Evolutionary conservation across 2,329 filamentous ascomycete genomes (phyloP).

Genomic region (Didymellaceae sp.): DNA sequence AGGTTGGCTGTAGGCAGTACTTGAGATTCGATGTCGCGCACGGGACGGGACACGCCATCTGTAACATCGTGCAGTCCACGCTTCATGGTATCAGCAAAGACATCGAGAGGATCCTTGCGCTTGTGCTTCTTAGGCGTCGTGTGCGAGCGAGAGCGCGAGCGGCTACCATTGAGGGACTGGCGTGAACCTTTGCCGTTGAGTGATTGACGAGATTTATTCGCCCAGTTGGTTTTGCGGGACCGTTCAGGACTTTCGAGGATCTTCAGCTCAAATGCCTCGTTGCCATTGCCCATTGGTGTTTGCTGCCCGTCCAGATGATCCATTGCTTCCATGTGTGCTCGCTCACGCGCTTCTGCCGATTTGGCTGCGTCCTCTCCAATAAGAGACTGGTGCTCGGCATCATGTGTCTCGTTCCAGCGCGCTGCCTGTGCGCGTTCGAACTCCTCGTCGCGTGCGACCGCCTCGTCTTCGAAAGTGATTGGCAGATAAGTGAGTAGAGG

Average conservation of each 20-base stretch:
- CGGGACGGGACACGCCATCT: constrained; percentile 39
- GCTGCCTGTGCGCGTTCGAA: constrained; percentile 80
- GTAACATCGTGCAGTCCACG: constrained; percentile 39
- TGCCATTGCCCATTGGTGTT: background rate
- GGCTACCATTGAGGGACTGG: constrained; percentile 36
- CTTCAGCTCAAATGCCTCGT: constrained; percentile 38
- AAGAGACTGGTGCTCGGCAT: constrained; percentile 51
- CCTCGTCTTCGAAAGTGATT: constrained; percentile 94
- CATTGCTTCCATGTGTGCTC: constrained; percentile 40
- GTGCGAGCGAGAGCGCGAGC: constrained; percentile 31
- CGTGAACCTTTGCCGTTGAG: constrained; percentile 33
- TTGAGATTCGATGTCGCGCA: constrained; percentile 49
- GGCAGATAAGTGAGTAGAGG: constrained; percentile 89
- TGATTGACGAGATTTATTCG: constrained; percentile 37
- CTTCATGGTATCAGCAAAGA: constrained; percentile 35
- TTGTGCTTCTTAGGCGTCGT: constrained; percentile 27
- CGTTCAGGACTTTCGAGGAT: constrained; percentile 34
- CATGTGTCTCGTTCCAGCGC: constrained; percentile 66
- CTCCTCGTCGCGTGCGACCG: constrained; percentile 85
- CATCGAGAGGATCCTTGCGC: constrained; percentile 37
- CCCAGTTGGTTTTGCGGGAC: constrained; percentile 35
- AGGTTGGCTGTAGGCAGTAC: constrained; percentile 76
- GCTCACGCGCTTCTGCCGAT: constrained; percentile 40
- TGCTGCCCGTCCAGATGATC: constrained; percentile 22
- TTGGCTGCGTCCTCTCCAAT: constrained; percentile 40